Evolutionary conservation across 257 asterid species (phyloP).

Genomic region (Anisodus acutangulus): DNA sequence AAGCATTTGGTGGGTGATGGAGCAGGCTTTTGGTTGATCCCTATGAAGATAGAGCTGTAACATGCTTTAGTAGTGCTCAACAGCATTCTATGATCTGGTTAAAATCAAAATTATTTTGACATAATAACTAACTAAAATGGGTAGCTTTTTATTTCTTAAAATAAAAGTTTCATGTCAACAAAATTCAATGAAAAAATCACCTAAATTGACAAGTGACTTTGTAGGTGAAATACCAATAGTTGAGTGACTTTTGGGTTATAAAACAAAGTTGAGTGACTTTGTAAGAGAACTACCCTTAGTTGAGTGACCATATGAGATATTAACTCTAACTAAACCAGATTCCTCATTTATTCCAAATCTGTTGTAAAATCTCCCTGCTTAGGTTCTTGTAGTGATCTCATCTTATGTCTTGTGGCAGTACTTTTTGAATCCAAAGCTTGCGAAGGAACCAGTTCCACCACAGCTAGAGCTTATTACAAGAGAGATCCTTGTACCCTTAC

Average conservation of each 20-base stretch:
- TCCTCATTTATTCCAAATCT: constrained; percentile 9
- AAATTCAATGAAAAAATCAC: too few relatives aligned
- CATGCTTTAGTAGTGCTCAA: neutral
- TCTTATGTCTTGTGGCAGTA: constrained; percentile 39
- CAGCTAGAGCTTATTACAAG: constrained; percentile 50
- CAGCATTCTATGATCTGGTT: neutral
- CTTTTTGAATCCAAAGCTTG: constrained; percentile 48
- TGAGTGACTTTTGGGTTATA: too few relatives aligned
- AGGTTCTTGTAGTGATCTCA: constrained; percentile 11
- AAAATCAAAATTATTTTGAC: constrained; percentile 9
- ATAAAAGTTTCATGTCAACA: too few relatives aligned
- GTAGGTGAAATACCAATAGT: too few relatives aligned
- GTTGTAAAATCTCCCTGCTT: neutral
- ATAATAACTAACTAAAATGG: neutral
- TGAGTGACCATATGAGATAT: too few relatives aligned
- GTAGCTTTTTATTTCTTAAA: too few relatives aligned
- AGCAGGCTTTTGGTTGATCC: neutral
- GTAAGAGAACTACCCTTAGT: too few relatives aligned
- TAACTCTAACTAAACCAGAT: neutral
- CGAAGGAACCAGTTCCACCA: constrained; percentile 54
- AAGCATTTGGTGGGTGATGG: neutral
- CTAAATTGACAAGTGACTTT: too few relatives aligned
- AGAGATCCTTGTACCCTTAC: constrained; percentile 51
- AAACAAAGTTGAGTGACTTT: too few relatives aligned
- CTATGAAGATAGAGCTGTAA: neutral